These are phyloP conservation scores for Mycosarcoma maydis DNA, from an alignment of 1,284 basidiomycete genomes.

Conservation along the genomic window DNA sequence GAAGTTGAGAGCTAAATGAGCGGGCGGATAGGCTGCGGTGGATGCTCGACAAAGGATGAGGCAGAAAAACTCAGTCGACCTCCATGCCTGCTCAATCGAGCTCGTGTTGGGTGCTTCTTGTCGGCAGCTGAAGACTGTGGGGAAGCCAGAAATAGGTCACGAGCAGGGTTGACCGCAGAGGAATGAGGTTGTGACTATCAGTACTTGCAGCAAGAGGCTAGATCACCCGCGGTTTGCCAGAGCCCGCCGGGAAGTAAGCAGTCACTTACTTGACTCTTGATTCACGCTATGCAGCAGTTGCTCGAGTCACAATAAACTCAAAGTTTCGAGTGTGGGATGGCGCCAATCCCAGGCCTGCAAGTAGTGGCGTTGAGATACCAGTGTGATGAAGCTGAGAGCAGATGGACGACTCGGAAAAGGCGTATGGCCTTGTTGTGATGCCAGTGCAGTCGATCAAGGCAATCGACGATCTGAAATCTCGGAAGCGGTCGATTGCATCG, in stretches of 20 bases:
- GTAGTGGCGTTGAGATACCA: no score
- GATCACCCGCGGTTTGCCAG: background rate
- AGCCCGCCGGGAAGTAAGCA: conserved; percentile 2
- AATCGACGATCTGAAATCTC: conserved; percentile 1
- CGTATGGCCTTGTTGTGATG: background rate
- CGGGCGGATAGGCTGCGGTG: background rate
- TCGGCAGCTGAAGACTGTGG: no score
- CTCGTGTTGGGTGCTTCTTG: no score
- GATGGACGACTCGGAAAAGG: background rate
- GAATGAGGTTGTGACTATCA: background rate
- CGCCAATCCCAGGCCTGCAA: background rate
- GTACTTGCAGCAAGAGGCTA: background rate
- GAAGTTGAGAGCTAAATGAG: background rate
- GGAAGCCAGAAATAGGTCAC: no score
- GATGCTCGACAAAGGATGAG: conserved; percentile 1
- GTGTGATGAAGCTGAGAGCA: background rate
- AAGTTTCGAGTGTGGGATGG: conserved; percentile 3
- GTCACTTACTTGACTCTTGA: background rate
- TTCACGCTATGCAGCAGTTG: conserved; percentile 13
- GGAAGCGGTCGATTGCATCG: background rate
- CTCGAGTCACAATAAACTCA: conserved; percentile 6
- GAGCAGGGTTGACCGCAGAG: background rate
- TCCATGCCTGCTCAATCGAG: conserved; percentile 18
- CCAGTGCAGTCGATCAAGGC: conserved; percentile 2
- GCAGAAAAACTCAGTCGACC: conserved; percentile 7